These are phyloP conservation scores for Grigorovia yakushimaensis DNA, from an alignment of 805 yeast genomes.

Conservation along the genomic window DNA sequence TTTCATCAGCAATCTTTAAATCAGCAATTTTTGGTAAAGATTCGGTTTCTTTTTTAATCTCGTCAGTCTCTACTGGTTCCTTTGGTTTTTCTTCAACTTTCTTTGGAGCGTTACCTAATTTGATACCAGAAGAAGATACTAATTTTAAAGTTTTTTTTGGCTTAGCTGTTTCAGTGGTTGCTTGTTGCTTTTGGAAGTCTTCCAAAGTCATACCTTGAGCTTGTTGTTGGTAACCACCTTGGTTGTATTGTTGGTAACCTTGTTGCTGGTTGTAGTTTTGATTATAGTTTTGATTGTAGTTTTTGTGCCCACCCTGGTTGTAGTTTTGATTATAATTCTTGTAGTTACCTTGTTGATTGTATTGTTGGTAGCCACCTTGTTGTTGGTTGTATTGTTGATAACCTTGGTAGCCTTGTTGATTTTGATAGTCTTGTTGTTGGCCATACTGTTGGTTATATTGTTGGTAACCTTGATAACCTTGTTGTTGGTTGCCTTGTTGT, in stretches of 20 bases:
- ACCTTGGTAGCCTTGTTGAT: conserved; percentile 16
- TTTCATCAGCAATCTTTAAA: conserved; percentile 23
- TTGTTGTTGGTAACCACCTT: conserved; percentile 22
- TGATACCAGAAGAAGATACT: conserved; percentile 55
- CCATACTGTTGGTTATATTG: conserved; percentile 21
- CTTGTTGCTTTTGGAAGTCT: conserved; percentile 66
- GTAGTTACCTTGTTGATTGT: conserved; percentile 16
- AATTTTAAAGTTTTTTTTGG: conserved; percentile 63
- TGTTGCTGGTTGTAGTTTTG: too few relatives aligned
- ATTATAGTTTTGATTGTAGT: conserved; percentile 1
- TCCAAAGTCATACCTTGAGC: conserved; percentile 64
- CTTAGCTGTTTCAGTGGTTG: conserved; percentile 31
- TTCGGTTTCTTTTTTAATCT: conserved; percentile 9
- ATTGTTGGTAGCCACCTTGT: conserved; percentile 20
- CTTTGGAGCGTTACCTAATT: conserved; percentile 45
- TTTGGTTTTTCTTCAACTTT: conserved; percentile 24
- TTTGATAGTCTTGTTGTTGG: conserved; percentile 21
- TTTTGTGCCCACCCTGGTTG: conserved; percentile 8
- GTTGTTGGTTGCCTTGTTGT: conserved; percentile 17
- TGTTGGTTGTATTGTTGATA: conserved; percentile 19
- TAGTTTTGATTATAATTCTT: conserved; percentile 2
- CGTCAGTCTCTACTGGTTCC: conserved; percentile 13
- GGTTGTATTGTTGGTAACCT: conserved; percentile 16
- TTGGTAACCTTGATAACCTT: conserved; percentile 14
- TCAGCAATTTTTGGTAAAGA: conserved; percentile 26